Conservation (phyloP, 192 early-diverging fungal genomes). For the Chytriomyces confervae region DNA sequence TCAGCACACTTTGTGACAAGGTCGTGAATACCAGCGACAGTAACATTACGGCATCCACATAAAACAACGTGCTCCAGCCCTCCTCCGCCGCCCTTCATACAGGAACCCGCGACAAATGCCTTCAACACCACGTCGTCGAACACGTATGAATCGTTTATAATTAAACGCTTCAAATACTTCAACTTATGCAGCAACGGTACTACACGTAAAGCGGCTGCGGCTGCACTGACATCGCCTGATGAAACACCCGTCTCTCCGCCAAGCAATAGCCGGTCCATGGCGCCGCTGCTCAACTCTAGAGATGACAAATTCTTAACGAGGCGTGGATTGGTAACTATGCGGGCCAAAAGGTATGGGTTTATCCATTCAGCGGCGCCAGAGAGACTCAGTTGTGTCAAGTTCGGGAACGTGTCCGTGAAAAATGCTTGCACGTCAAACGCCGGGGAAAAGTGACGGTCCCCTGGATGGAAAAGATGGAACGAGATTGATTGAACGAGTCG, state of each 20-base stretch:
- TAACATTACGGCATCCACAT: not conserved
- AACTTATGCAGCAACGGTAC: not conserved
- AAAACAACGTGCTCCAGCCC: not conserved
- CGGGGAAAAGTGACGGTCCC: not conserved
- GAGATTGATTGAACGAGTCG: slow-evolving; percentile 8
- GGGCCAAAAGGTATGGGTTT: slow-evolving; percentile 16
- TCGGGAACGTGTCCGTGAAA: slow-evolving; percentile 14
- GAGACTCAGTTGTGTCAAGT: slow-evolving; percentile 3
- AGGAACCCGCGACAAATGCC: not conserved
- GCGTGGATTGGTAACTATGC: not conserved
- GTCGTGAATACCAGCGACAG: not conserved
- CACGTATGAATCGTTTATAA: not conserved
- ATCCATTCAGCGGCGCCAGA: slow-evolving; percentile 15
- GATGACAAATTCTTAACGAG: not conserved
- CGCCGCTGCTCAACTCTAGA: slow-evolving; percentile 10
- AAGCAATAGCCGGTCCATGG: not conserved
- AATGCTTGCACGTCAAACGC: slow-evolving; percentile 28
- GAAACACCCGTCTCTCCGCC: not conserved
- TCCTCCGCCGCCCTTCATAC: not conserved
- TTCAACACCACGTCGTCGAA: slow-evolving; percentile 5
- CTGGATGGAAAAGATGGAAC: slow-evolving; percentile 16
- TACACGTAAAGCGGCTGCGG: no score
- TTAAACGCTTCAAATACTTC: not conserved
- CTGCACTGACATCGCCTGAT: not conserved
- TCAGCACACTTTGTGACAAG: not conserved